Evolutionary conservation across 176 grass and related monocot genomes (phyloP), one percentile per base, ranked within the genome.

Genomic region (Aegilops bicornis): DNA sequence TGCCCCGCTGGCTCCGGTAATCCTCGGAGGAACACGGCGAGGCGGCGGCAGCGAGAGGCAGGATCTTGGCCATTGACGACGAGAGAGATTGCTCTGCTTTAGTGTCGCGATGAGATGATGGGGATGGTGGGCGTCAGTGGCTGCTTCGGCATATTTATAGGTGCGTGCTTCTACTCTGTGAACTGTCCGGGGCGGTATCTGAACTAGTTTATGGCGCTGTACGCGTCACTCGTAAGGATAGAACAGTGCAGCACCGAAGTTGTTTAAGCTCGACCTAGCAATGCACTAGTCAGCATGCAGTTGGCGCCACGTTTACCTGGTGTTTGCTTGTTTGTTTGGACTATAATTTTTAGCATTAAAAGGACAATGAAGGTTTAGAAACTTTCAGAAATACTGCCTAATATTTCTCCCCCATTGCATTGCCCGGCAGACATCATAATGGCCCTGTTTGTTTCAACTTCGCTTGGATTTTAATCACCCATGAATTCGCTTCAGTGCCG

Each of bases 251-350:
- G 42, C 8, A 32, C 70, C 60, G 29, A 56, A 78, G 11, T 90
- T 82, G 39, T 63, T 90, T 90, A 82, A 64, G 72, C 50, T 86
- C 30, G 20, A 36, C 76, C 32, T 42, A 59, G 77, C 14, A 59
- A 80, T 58, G 45, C 65, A 27, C 69, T 29, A 80, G 45, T 88
- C 74, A 68, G 79, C 47, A 85, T 35, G 78, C 78, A 35, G 16
- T 67, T 76, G 17, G 11, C 39, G 17, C 29, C 64, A 82, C 50
- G 40, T 86, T 90, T 90, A 69, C 20, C 10, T 33, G 7, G 52
- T 82, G 72, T 20, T 31, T 31, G 30, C 14, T 56, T 56, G 15
- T 39, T 33, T 67, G 10, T 56, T 76, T 64, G 15, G 77, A n/a
- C 42, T 83, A 73, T 64, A 2, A 63, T 13, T 81, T 50, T 81